Evolutionary conservation across 78 protist genomes (phyloP), one percentile per base, ranked within the genome.

Genomic region (Monocercomonoides exilis): DNA sequence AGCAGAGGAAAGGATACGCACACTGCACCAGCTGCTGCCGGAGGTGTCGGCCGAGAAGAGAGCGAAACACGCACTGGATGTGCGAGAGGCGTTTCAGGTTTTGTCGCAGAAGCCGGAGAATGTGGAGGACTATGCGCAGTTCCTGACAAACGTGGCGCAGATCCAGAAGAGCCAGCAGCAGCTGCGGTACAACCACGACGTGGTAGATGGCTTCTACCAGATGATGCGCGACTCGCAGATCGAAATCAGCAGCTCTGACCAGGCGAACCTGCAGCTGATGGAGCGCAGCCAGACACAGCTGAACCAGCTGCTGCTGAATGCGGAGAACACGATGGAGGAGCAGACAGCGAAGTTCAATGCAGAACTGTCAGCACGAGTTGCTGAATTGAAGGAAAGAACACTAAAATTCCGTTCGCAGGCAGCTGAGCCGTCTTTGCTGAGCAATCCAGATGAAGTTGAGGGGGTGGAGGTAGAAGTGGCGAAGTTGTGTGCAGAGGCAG

Each of bases 1-100:
- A 4, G 89, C 90, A 29, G 42, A 3, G 21, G 0, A 2, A n/a
- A 84, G 91, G 85, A 80, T 87, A 46, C 0, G 21, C 0, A 46
- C 5, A 4, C 32, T 91, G 0, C 89, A 82, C 45, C 45, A 5
- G 11, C 35, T 77, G 21, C 54, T 91, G n/a, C 93, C 93, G n/a
- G 38, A 1, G 36, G 43, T 91, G n/a, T 88, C 90, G 1, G 0
- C 1, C 38, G 44, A 43, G 1, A n/a, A 42, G 87, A 82, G 64
- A 80, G 0, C 2, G 21, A 43, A 1, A 35, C 77, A 88, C 44
- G 85, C 86, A 38, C 29, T 21, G 21, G 91, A 88, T 6, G 11
- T 84, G n/a, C 0, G n/a, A 34, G n/a, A 63, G 2, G 44, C 84
- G 5, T 1, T 80, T 79, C 46, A 2, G 43, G 0, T 0, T 0